Evolutionary conservation across 2,329 filamentous ascomycete species (phyloP), one percentile per base, ranked within the genome.

Genomic region (Kalaharituber pfeilii): DNA sequence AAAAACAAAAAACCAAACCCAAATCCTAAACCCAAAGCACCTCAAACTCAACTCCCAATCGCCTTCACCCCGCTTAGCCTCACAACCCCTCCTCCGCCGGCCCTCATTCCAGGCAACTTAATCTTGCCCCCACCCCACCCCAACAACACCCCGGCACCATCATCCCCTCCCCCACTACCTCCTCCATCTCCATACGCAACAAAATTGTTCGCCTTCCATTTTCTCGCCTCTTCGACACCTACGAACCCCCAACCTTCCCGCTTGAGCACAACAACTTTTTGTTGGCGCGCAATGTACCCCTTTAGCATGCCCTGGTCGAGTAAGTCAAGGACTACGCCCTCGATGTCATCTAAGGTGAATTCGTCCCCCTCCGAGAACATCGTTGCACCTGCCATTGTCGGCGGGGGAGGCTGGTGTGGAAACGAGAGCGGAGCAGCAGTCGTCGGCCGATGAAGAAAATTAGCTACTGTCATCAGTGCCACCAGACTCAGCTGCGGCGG

Each of bases 291-390:
- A 15, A 60, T 54, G 26, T 61, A 61, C 7, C 59, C 59, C 20
- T 56, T 60, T 9, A 61, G 53, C 24, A 61, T 54, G 2, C 57
- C 57, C 39, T 61, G 59, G 29, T 61, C 59, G 2, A 59, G 42
- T 24, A 59, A 39, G 25, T 58, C 58, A 13, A 60, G 52, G 5
- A 58, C 52, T 0, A 58, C 51, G 9, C 53, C 57, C 47, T 61
- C 59, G 9, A 61, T 56, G 51, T 59, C 57, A 2, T 56, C 42
- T 51, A 58, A 52, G 25, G 53, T 44, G 24, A 56, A 52, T 50
- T 45, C 50, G 6, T 28, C 24, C 3, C 50, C 45, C n/a, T n/a
- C 49, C 2, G 53, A 49, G 4, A 58, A 49, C 22, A 57, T 57
- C 39, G 49, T 39, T 39, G 47, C 20, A 13, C 33, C 33, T n/a